Evolutionary conservation across 768 basidiomycete species (phyloP), one percentile per base, ranked within the genome.

Genomic region (Trametes cubensis): DNA sequence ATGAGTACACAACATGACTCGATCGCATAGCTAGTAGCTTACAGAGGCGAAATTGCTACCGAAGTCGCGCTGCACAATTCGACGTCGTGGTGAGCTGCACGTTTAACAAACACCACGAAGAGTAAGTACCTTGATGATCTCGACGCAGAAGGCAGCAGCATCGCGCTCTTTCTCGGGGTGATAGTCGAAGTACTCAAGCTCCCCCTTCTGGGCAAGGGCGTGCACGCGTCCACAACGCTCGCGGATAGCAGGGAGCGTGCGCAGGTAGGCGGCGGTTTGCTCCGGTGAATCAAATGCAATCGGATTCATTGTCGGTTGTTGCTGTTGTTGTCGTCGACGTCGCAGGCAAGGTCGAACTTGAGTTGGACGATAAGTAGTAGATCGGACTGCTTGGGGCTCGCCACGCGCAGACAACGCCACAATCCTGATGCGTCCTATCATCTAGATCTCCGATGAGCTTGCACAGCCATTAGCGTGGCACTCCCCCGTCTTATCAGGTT

Each of bases 211-310:
- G 14, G 92, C 95, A 20, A 96, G 86, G 28, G 85, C 82, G 73
- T 90, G 86, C 38, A 98, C 93, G 44, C 82, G 82, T 13, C 75
- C 72, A 74, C 94, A 98, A 45, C 93, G 83, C 68, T 95, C 89
- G 48, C 96, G 85, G 68, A 98, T 94, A n/a, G 94, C 85, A 17
- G 92, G 90, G 3, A 97, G 81, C 0, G 92, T 94, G 34, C 89
- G 87, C 46, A 97, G 84, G 70, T 95, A 95, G 6, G 75, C 58
- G 6, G 63, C 63, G 6, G 58, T 64, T 25, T 59, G 47, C 7
- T 17, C 53, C 3, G 63, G 47, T 8, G 63, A 63, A 47, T 25
- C 53, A 11, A 50, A 25, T 2, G 52, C 56, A 30, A 55, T 41
- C 4, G 57, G 55, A 25, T 46, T 57, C 61, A 62, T 62, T 17